Evolutionary conservation across 306 rosid genomes (phyloP), one percentile per base, ranked within the genome.

Genomic region (Spatholobus suberectus): DNA sequence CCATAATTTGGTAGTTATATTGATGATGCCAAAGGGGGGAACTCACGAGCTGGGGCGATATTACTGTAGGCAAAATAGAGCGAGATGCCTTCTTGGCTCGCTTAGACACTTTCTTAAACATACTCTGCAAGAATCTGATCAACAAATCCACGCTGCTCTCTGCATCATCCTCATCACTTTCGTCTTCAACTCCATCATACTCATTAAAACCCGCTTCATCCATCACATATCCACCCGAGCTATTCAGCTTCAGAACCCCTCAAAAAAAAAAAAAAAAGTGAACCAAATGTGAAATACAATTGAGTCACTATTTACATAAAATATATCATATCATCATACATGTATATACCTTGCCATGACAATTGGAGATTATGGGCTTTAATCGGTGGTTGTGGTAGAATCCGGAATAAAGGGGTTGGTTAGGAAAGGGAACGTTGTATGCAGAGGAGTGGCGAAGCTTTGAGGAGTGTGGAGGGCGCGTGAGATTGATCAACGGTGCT

Each of bases 81-180:
- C 91, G 92, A 20, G 91, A 85, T 18, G 92, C 97, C 73, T 89
- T 92, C 88, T 90, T 92, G 17, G 97, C 97, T 4, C 87, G 85
- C 87, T 83, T 92, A 24, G 97, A 84, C 44, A 90, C 78, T 27
- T 92, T 92, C 88, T 70, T 89, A 77, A 89, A 88, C 92, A 86
- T 90, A 84, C 97, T 92, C 61, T 83, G 97, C 27, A 90, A 67
- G 85, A 92, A 89, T 84, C 86, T 86, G 49, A 92, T 79, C 62
- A 92, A 83, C 91, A 92, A 84, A 85, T 92, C 94, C 1, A 92
- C 82, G 38, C 94, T 92, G 61, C 91, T 92, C 80, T 92, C 94
- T 5, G 90, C 79, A 1, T 92, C 97, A 7, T 88, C 93, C 15
- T 83, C 92, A 27, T 91, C 90, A 57, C 41, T 40, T 14, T 90